Conservation (phyloP, 2,329 filamentous ascomycete species). For the Rachicladosporium sp. region DNA sequence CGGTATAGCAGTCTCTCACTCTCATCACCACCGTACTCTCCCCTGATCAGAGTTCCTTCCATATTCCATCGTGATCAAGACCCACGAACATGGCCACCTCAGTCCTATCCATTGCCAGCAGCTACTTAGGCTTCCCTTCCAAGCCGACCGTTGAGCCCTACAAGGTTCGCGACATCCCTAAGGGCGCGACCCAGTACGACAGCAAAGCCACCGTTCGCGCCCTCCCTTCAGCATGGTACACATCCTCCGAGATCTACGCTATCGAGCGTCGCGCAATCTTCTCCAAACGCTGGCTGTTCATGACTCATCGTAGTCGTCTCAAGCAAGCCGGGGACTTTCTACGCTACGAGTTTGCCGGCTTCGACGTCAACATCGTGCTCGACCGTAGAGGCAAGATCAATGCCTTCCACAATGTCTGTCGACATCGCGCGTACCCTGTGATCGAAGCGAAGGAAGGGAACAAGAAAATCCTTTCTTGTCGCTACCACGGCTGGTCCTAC, state of each 20-base stretch:
- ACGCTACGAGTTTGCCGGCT: conserved; percentile 13
- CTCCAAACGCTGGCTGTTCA: conserved; percentile 24
- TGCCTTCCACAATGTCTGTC: conserved; percentile 30
- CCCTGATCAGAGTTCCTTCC: too few relatives aligned
- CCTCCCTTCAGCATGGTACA: conserved; percentile 35
- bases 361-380: conserved; percentile 12
- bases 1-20: too few relatives aligned
- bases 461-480: conserved; percentile 42
- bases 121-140: too few relatives aligned
- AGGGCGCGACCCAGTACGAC: neutral
- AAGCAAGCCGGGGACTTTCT: conserved; percentile 16
- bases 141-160: too few relatives aligned
- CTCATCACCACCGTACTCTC: too few relatives aligned
- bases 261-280: conserved; percentile 35
- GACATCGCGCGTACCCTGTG: conserved; percentile 47
- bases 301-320: conserved; percentile 21
- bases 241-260: conserved; percentile 31
- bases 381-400: conserved; percentile 13
- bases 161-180: neutral
- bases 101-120: too few relatives aligned
- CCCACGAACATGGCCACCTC: too few relatives aligned
- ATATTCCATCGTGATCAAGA: too few relatives aligned
- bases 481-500: conserved; percentile 53
- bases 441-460: conserved; percentile 40
- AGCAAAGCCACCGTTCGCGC: conserved; percentile 23